Percentiles rank a stretch among this genome's conserved stretches.
These are phyloP conservation scores for Usnea hakonensis DNA, from an alignment of 495 filamentous ascomycete genomes.

Conservation along the genomic window DNA sequence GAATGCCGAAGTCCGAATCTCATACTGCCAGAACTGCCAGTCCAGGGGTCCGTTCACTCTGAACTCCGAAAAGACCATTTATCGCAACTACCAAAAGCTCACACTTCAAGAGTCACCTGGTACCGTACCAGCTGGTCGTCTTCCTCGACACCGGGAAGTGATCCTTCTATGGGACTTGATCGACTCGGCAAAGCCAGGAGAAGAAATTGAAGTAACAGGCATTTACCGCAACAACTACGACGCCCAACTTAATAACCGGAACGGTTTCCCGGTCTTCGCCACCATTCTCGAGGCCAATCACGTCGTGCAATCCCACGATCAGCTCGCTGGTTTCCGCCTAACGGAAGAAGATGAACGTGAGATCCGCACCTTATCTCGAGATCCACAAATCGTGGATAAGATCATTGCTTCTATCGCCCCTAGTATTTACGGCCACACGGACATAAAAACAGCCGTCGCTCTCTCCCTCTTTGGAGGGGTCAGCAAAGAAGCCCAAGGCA, in stretches of 20 bases:
- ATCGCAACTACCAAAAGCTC: conserved; percentile 97
- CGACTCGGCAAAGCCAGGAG: conserved; percentile 91
- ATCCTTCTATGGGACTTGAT: conserved; percentile 97
- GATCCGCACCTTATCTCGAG: conserved; percentile 77
- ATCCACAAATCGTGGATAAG: conserved; percentile 91
- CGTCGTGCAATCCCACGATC: conserved; percentile 92
- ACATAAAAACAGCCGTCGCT: conserved; percentile 96
- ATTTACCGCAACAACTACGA: conserved; percentile 99
- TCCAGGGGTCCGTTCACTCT: conserved; percentile 91
- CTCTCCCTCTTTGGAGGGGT: conserved; percentile 94
- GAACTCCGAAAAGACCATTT: conserved; percentile 98
- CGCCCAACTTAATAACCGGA: conserved; percentile 95
- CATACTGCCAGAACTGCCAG: conserved; percentile 96
- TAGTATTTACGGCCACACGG: conserved; percentile 92
- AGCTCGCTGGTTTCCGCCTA: conserved; percentile 92
- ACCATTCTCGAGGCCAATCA: conserved; percentile 98
- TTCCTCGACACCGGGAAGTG: conserved; percentile 90
- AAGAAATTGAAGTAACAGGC: conserved; percentile 95
- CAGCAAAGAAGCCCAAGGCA: conserved; percentile 78
- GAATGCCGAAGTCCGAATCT: conserved; percentile 89
- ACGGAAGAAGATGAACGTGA: conserved; percentile 92
- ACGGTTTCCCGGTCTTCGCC: conserved; percentile 97
- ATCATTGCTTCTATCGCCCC: conserved; percentile 91
- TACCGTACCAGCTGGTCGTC: conserved; percentile 90
- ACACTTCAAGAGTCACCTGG: conserved; percentile 97